These are phyloP conservation scores for Salix udensis DNA, from an alignment of 345 rosid species.

Conservation along the genomic window DNA sequence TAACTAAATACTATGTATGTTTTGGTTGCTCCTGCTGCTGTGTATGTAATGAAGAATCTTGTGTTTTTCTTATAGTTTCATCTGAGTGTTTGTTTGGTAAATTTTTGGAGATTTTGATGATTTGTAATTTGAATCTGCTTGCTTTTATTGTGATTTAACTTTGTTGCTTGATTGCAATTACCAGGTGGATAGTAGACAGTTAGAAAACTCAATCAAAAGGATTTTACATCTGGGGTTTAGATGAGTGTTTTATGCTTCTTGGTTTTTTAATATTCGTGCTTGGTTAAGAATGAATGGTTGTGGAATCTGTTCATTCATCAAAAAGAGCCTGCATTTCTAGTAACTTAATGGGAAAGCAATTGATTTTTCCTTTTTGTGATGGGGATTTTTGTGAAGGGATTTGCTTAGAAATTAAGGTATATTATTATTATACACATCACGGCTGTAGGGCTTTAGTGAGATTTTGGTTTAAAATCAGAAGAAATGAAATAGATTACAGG, in stretches of 20 bases:
- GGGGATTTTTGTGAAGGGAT: neutral
- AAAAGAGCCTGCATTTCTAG: neutral
- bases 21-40: neutral
- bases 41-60: neutral
- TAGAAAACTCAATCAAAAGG: neutral
- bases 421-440: too few species aligned
- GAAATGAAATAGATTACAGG: neutral
- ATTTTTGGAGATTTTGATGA: too few species aligned
- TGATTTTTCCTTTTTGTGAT: too few species aligned
- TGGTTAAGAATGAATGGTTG: neutral
- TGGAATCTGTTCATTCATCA: neutral
- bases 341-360: neutral
- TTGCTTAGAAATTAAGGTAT: neutral
- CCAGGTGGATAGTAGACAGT: neutral
- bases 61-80: neutral
- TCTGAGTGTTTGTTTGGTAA: neutral
- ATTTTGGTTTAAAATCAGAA: neutral
- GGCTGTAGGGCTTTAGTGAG: neutral
- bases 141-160: neutral
- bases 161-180: neutral
- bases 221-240: neutral
- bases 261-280: too few species aligned
- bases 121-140: neutral
- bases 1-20: neutral
- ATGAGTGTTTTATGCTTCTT: too few species aligned